Evolutionary conservation across 768 basidiomycete species (phyloP).

Genomic region (Lentinula edodes): DNA sequence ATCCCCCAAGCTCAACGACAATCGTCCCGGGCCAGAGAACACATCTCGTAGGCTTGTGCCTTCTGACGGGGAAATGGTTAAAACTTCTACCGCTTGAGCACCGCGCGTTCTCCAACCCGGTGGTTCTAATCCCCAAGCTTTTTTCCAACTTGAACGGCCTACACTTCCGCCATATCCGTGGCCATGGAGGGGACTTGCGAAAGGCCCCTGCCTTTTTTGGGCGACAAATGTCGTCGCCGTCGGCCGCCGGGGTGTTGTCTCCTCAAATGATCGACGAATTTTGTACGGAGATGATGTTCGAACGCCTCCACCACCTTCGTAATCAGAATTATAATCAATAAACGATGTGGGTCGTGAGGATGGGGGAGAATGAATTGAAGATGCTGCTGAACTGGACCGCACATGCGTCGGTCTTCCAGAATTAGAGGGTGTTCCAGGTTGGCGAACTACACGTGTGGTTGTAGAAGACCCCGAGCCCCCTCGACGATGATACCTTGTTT

Average conservation of each 20-base stretch:
- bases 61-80: conserved; percentile 60
- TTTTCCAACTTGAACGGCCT: conserved; percentile 81
- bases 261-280: conserved; percentile 8
- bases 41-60: conserved; percentile 65
- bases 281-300: conserved; percentile 63
- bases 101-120: conserved; percentile 77
- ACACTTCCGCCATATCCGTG: conserved; percentile 36
- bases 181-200: conserved; percentile 48
- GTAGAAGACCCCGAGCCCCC: conserved; percentile 80
- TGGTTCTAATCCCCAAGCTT: conserved; percentile 83
- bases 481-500: conserved; percentile 68
- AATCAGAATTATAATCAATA: conserved; percentile 63
- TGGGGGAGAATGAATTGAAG: conserved; percentile 68
- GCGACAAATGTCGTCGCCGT: conserved; percentile 61
- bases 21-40: conserved; percentile 67
- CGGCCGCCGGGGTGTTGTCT: conserved; percentile 5
- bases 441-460: conserved; percentile 75
- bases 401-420: conserved; percentile 43
- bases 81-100: conserved; percentile 70
- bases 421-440: conserved; percentile 18
- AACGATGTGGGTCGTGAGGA: conserved; percentile 78
- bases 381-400: conserved; percentile 72
- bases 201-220: conserved; percentile 75
- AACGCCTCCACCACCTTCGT: conserved; percentile 40
- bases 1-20: conserved; percentile 56